A percentile compares a stretch with the other conserved stretches of the same genome.
phyloP scores from a whole-genome alignment of 2,329 filamentous ascomycete species.

The Colletotrichum sp. region DNA sequence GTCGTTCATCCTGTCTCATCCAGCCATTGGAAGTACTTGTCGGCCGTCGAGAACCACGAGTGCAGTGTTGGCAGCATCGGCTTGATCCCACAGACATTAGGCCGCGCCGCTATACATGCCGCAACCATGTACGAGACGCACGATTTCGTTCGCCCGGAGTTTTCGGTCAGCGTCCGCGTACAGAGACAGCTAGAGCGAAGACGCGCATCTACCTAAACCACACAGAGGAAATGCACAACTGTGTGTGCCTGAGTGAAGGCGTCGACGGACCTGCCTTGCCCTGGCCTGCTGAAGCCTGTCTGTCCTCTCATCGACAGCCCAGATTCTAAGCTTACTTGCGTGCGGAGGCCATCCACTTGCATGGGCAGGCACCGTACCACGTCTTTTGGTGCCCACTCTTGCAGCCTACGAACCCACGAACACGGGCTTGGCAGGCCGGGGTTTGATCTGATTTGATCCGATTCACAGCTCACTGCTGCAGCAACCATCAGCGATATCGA shows the following conservation, averaged over 20 bases:
- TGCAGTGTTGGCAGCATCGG: conserved; percentile 5
- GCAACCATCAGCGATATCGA: background rate
- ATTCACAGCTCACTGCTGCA: conserved; percentile 17
- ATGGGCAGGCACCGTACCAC: conserved; percentile 5
- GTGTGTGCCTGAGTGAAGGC: conserved; percentile 1
- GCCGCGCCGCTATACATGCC: background rate
- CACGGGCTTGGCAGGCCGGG: conserved; percentile 19
- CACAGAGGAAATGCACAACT: background rate
- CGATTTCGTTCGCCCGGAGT: background rate
- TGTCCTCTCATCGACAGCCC: background rate
- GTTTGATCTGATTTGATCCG: conserved; percentile 6
- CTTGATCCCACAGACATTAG: background rate
- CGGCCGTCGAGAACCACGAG: background rate
- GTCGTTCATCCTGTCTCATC: background rate
- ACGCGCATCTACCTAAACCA: background rate
- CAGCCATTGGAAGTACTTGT: background rate
- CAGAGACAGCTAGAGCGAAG: background rate
- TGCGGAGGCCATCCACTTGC: background rate
- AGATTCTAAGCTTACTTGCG: conserved; percentile 20
- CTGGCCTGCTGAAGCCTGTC: background rate
- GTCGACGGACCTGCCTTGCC: background rate
- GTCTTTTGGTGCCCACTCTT: background rate
- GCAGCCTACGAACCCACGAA: conserved; percentile 11
- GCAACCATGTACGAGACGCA: background rate
- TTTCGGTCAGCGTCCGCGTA: conserved; percentile 5